Base-by-base conservation (phyloP, 1,284 basidiomycete genomes). In the Singerocomus inundabilis region DNA sequence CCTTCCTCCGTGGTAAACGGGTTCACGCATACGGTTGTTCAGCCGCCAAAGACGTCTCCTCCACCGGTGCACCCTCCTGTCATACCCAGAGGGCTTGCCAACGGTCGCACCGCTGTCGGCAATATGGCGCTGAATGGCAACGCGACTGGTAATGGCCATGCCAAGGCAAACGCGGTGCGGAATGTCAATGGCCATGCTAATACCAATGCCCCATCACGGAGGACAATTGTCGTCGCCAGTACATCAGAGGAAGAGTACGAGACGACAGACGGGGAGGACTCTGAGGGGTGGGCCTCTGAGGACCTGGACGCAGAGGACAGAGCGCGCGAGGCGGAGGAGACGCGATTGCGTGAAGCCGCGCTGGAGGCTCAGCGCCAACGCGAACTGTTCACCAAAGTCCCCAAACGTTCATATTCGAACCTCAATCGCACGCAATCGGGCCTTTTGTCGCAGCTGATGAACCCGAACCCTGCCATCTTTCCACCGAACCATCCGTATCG, bases 341-440 rank as follows among this genome's bases (percentile, higher is more conserved):
- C 55, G 3, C 66, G 67, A 10, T 54, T 75, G 18, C 70, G 60
- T 11, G 70, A 74, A 58, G 80, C 78, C 25, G 78, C 76, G n/a
- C 51, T 79, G 57, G 84, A 88, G 61, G 84, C 78, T 15, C 79
- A 84, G 59, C 77, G 85, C 6, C 81, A 90, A 60, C 77, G 79
- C 30, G 82, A 88, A 15, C 77, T 93, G 77, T 91, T 93, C 62
- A 76, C 80, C 49, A 93, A 91, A 69, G 74, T 86, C 10, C 87
- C 89, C 5, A 76, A 81, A 44, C 74, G 79, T 33, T 81, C 82
- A 24, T 84, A 85, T 57, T 78, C 81, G 60, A 78, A 81, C 56
- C 71, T 85, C 44, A 73, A 73, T 48, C 71, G 80, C 39, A 75
- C 77, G 11, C 69, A 69, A 38, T 79, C 80, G 5, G 87, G 88